Conservation (phyloP, 805 yeast species). For the Pichia scutulata region DNA sequence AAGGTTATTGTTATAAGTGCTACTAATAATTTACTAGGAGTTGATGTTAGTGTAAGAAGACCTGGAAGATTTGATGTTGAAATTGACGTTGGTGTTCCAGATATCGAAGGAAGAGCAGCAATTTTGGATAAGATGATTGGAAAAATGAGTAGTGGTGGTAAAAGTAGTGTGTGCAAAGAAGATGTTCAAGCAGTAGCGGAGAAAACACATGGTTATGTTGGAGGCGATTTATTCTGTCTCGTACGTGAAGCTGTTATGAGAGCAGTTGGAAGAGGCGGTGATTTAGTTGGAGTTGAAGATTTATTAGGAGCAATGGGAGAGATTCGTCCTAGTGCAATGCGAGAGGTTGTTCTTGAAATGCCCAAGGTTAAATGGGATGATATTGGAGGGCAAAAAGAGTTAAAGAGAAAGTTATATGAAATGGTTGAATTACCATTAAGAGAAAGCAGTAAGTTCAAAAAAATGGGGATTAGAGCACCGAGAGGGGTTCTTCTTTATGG, state of each 20-base stretch:
- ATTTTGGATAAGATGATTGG: constrained; percentile 53
- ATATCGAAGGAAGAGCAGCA: constrained; percentile 54
- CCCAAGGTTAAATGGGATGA: constrained; percentile 92
- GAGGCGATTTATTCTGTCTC: constrained; percentile 87
- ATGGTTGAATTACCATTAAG: constrained; percentile 88
- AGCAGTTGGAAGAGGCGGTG: constrained; percentile 58
- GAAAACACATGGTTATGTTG: constrained; percentile 94
- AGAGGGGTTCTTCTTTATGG: constrained; percentile 91
- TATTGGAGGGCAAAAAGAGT: constrained; percentile 87
- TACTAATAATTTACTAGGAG: constrained; percentile 84
- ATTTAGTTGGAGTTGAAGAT: constrained; percentile 48
- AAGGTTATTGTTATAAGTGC: constrained; percentile 75
- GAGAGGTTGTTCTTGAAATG: constrained; percentile 88
- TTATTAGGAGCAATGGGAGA: constrained; percentile 66
- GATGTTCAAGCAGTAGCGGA: constrained; percentile 60
- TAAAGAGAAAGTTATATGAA: constrained; percentile 76
- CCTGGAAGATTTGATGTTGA: constrained; percentile 94
- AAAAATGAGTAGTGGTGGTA: constrained; percentile 49
- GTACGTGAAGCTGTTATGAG: constrained; percentile 84
- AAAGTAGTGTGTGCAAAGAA: constrained; percentile 35
- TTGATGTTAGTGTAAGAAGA: constrained; percentile 84
- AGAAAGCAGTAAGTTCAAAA: constrained; percentile 66
- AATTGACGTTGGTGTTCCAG: constrained; percentile 91
- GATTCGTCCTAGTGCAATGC: constrained; percentile 94
- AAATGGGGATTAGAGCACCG: constrained; percentile 82